Percentiles rank a stretch among this genome's conserved stretches.
Evolutionary conservation across 805 yeast genomes (phyloP).

Genomic region (Blastobotrys chiropterorum): DNA sequence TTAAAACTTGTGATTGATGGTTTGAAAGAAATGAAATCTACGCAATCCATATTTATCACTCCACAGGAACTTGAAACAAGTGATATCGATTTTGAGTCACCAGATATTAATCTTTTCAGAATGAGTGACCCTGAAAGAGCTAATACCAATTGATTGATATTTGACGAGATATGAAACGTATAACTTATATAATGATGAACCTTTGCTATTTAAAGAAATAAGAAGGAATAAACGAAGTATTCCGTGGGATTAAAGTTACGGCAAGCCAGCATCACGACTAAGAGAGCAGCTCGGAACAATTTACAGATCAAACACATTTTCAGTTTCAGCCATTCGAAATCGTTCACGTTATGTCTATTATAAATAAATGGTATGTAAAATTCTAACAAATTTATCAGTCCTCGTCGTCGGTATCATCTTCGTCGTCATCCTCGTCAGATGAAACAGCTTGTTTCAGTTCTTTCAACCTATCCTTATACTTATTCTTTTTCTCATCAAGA

Average conservation of each 20-base stretch:
- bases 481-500: conserved; percentile 59
- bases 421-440: conserved; percentile 65
- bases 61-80: conserved; percentile 77
- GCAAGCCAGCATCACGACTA: too few relatives aligned
- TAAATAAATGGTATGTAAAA: neutral
- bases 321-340: neutral
- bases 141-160: neutral
- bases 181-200: neutral
- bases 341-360: neutral
- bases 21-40: conserved; percentile 53
- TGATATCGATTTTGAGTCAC: conserved; percentile 57
- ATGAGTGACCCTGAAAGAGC: conserved; percentile 31
- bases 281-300: too few relatives aligned
- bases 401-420: conserved; percentile 48
- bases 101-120: conserved; percentile 31
- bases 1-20: conserved; percentile 67
- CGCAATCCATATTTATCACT: conserved; percentile 88
- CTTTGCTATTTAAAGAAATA: too few relatives aligned
- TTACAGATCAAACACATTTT: too few relatives aligned
- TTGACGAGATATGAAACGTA: neutral
- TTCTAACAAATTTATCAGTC: conserved; percentile 29
- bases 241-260: too few relatives aligned
- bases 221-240: too few relatives aligned
- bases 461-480: conserved; percentile 48
- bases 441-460: conserved; percentile 57